Base-by-base conservation (phyloP, 148 eudicot genomes). In the Spergularia bocconei region DNA sequence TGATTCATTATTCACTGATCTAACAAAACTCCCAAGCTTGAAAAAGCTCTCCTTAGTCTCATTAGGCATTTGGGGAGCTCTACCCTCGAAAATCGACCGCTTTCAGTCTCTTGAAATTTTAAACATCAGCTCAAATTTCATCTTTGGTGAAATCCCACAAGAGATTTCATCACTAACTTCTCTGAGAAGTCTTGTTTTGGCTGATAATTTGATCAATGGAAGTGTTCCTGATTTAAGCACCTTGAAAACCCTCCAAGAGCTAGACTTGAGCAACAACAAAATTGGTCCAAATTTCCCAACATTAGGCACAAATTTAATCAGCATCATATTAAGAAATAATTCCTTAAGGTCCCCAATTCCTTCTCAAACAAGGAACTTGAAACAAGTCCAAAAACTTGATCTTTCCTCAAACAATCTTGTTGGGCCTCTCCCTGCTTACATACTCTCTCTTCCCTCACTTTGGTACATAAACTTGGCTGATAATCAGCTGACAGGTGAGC, bases 101-200 rank as follows among this genome's bases (percentile, higher is more conserved):
- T 79, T 95, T 13, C 70, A 69, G 23, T 88, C 96, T 1, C 91
- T 95, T 39, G 82, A 89, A 69, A 63, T 79, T 11, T 81, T 95
- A n/a, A 92, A 92, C 50, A 68, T 90, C 5, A 95, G 96, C 75
- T 89, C 98, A 36, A 92, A 92, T 78, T 92, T 81, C 87, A 80
- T 95, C 0, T 77, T 44, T 71, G 98, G 96, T n/a, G 70, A 72
- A 33, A 83, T 95, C 69, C 96, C 98, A 33, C 15, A 64, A 50
- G 79, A 86, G 7, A 63, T 95, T 13, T 51, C 90, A 12, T 83
- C 75, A 9, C 36, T 92, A 57, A 79, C 69, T 78, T 85, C 62
- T 19, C 71, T 95, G 39, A 81, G 54, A 36, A 81, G 75, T 33
- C 87, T 95, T 54, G 78, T 70, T 63, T 78, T 95, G 70, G 79